Base-by-base conservation (phyloP, 164 flowering plant genomes). In the Litsea cubeba region DNA sequence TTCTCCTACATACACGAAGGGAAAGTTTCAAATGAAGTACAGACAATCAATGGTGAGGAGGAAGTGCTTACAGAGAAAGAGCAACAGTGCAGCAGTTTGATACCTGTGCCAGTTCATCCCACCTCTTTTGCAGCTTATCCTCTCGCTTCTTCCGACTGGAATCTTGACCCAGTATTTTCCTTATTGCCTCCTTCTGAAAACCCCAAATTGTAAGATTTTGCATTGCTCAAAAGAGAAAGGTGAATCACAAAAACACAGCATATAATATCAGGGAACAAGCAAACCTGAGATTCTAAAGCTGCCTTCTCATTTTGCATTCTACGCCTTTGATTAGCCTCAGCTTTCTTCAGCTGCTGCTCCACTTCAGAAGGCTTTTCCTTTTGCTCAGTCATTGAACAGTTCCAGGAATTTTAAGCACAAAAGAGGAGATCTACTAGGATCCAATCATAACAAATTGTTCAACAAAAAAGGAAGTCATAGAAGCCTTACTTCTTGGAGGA, bases 291-390 rank as follows among this genome's bases (percentile, higher is more conserved):
- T 46, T 75, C 77, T 54, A 28, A 69, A 12, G 72, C 77, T 11
- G 77, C 77, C 57, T 75, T 75, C 32, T 75, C 77, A 8, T 69
- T 72, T 69, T 75, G 77, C 77, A 75, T 69, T 50, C 72, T 69
- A 7, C 77, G 72, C 12, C 77, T 32, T 30, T 75, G 77, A 46
- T 73, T 73, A 57, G 77, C 77, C 72, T 75, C 77, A 69, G 77
- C 77, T 69, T 75, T 75, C 72, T 75, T 75, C 60, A 75, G 67
- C 58, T 75, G 77, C 67, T 75, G 72, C 58, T 75, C 77, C 77
- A 75, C 26, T 22, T 75, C 77, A 15, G 77, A 57, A 28, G 68
- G 63, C 30, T 69, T 75, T 66, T 75, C 77, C 40, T 69, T 69
- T 75, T 75, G 73, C 62, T 70, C 77, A 69, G 74, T 22, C 24